Conservation (phyloP, 2,329 filamentous ascomycete species). For the Nannizziopsis arthrosporioides region DNA sequence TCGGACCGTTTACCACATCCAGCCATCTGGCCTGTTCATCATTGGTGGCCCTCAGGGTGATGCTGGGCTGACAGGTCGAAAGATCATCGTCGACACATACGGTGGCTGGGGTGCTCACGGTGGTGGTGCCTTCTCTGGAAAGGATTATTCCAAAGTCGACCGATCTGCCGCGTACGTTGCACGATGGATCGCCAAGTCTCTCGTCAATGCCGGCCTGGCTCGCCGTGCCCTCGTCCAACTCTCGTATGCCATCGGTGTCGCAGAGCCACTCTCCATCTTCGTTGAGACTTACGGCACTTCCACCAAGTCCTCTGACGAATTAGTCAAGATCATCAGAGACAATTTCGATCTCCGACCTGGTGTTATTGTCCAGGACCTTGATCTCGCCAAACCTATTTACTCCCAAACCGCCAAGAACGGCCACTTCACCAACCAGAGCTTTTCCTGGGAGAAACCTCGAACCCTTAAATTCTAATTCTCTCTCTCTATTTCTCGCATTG, state of each 20-base stretch:
- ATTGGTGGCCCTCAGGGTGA: conserved; percentile 99
- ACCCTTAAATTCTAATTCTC: conserved; percentile 66
- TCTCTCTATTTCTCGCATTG: conserved; percentile 9
- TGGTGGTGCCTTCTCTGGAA: conserved; percentile 99
- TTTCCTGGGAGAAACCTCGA: conserved; percentile 99
- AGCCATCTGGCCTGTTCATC: conserved; percentile 97
- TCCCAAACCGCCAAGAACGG: conserved; percentile 98
- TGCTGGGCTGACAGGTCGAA: conserved; percentile 93
- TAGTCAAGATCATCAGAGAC: conserved; percentile 82
- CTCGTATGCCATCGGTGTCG: conserved; percentile 97
- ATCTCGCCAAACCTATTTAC: conserved; percentile 94
- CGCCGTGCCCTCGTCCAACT: conserved; percentile 94
- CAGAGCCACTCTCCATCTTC: conserved; percentile 94
- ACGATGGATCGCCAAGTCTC: conserved; percentile 98
- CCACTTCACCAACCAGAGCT: conserved; percentile 97
- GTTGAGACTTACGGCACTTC: conserved; percentile 97
- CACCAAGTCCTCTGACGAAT: conserved; percentile 74
- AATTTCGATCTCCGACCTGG: conserved; percentile 98
- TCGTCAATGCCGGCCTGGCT: conserved; percentile 76
- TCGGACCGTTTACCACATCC: conserved; percentile 93
- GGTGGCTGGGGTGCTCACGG: conserved; percentile 99
- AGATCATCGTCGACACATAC: conserved; percentile 99
- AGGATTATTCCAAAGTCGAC: conserved; percentile 99
- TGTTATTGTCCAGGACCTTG: conserved; percentile 96
- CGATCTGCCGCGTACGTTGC: conserved; percentile 94